phyloP scores from a whole-genome alignment of 2,329 filamentous ascomycete genomes.

The Epichloe typhina region DNA sequence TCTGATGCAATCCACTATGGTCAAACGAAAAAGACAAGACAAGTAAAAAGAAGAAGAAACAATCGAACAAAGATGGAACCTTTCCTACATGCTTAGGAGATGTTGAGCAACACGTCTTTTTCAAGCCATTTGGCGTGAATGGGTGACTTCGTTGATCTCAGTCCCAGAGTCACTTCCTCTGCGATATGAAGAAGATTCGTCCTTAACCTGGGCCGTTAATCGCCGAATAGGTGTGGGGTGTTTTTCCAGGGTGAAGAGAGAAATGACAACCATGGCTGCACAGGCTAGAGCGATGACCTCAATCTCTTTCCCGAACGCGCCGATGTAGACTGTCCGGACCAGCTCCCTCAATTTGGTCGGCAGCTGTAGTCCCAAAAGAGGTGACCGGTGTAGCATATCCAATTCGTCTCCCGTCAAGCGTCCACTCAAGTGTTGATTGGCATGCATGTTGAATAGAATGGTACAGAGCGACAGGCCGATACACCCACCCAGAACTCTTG shows the following conservation, averaged over 20 bases:
- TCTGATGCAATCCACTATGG: neutral
- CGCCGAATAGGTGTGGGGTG: conserved; percentile 24
- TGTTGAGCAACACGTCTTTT: neutral
- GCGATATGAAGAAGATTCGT: conserved; percentile 15
- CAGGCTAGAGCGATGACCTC: conserved; percentile 32
- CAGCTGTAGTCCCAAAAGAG: conserved; percentile 24
- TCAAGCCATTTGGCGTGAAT: conserved; percentile 9
- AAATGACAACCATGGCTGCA: conserved; percentile 28
- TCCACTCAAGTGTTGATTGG: conserved; percentile 23
- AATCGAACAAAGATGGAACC: neutral
- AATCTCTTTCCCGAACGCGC: conserved; percentile 32
- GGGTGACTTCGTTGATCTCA: conserved; percentile 21
- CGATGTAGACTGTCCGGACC: conserved; percentile 29
- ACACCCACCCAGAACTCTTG: conserved; percentile 45
- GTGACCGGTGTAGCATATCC: conserved; percentile 30
- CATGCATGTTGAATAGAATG: conserved; percentile 39
- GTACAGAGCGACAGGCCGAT: conserved; percentile 46
- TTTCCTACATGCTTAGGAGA: neutral
- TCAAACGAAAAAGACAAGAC: neutral
- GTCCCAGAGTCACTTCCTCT: conserved; percentile 25
- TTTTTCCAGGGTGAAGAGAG: conserved; percentile 31
- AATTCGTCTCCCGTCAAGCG: conserved; percentile 25
- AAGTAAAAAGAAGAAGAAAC: neutral
- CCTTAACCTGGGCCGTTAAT: conserved; percentile 17
- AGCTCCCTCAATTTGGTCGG: conserved; percentile 18